These are phyloP conservation scores for Colletotrichum sp. DNA, from an alignment of 2,329 filamentous ascomycete genomes.

Conservation along the genomic window DNA sequence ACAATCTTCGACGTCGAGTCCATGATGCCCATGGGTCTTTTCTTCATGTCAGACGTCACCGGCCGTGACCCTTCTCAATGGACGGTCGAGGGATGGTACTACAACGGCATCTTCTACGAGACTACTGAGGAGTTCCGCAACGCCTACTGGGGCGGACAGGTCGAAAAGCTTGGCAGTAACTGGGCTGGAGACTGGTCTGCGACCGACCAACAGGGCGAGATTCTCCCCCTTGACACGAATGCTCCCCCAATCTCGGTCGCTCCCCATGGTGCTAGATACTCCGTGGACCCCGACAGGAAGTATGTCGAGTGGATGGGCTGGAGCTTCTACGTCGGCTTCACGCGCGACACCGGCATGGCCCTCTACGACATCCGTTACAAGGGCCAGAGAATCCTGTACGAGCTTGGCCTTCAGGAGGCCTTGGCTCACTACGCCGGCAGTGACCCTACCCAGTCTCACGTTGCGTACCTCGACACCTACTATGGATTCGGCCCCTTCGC, in stretches of 20 bases:
- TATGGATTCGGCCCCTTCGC: conserved; percentile 52
- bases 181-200: conserved; percentile 51
- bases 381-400: conserved; percentile 59
- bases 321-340: conserved; percentile 56
- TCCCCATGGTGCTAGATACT: conserved; percentile 43
- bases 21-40: conserved; percentile 49
- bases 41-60: conserved; percentile 50
- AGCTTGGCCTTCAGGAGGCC: conserved; percentile 60
- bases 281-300: conserved; percentile 43
- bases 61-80: conserved; percentile 55
- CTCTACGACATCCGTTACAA: conserved; percentile 58
- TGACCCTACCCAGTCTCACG: conserved; percentile 54
- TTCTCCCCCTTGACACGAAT: conserved; percentile 35
- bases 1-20: conserved; percentile 45
- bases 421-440: conserved; percentile 67
- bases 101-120: conserved; percentile 56
- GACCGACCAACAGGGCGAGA: conserved; percentile 42
- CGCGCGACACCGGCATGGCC: conserved; percentile 49
- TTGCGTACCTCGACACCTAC: conserved; percentile 49
- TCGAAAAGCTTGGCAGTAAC: conserved; percentile 51
- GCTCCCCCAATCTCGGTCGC: conserved; percentile 27
- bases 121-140: conserved; percentile 50
- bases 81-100: conserved; percentile 56
- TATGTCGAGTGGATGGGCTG: conserved; percentile 58
- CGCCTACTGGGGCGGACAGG: conserved; percentile 45